Evolutionary conservation across 1,284 basidiomycete species (phyloP), one percentile per base, ranked within the genome.

Genomic region (Cronartium ribicola): DNA sequence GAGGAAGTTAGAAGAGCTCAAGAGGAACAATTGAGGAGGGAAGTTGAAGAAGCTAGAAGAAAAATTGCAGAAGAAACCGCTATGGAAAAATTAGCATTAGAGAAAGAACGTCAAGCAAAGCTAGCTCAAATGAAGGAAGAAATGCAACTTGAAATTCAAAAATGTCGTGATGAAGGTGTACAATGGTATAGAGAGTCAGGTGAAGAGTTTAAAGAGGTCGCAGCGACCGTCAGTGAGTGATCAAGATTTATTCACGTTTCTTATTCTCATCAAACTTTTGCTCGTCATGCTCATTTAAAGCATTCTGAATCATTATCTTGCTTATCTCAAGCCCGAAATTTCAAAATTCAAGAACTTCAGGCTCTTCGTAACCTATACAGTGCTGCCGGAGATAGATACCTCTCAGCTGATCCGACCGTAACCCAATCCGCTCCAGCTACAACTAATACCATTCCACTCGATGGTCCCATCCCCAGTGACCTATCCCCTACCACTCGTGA

Each of bases 41-140:
- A 72, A 40, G 36, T 72, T 13, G 69, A 72, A 41, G 69, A 72
- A 40, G 69, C 69, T 29, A 63, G 62, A 11, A 61, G 65, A 64
- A 72, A 72, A 55, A 64, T 72, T 41, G n/a, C 51, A 13, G 69
- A 72, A 43, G 67, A 69, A 62, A 60, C 55, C 17, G 67, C 57
- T 17, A 55, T 55, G 4, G 48, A 62, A 51, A 71, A 71, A 64
- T 60, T 62, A n/a, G 44, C 68, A 13, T 48, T 71, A 36, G 68
- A 71, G 57, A 62, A 60, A 22, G 68, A 71, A 8, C 61, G 60
- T 36, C 59, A 71, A 44, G 43, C 60, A 14, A 71, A 41, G 6
- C 6, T 71, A 14, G 44, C 61, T 14, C 61, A 71, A 63, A n/a
- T 71, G 7, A 71, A 43, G 46, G 60, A 59, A 59, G 67, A 71